Conservation (phyloP, 2,329 filamentous ascomycete species). For the Monilinia fructicola region DNA sequence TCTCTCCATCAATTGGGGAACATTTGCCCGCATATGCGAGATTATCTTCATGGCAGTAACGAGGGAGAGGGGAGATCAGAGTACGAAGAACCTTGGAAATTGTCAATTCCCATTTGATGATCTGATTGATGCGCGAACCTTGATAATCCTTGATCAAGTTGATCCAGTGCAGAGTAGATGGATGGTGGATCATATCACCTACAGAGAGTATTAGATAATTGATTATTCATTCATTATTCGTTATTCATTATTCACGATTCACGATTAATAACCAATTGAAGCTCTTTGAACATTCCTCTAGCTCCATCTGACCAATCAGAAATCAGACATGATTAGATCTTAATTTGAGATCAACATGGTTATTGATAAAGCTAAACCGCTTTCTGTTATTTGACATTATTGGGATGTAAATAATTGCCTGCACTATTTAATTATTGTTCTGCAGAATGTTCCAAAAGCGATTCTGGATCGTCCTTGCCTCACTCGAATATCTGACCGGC, state of each 20-base stretch:
- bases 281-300: no score
- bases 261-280: background rate
- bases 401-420: background rate
- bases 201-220: no score
- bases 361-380: background rate
- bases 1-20: no score
- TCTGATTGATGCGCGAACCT: background rate
- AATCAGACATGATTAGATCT: background rate
- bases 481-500: background rate
- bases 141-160: background rate
- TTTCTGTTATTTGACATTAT: background rate
- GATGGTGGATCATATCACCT: no score
- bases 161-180: no score
- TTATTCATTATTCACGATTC: background rate
- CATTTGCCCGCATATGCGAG: background rate
- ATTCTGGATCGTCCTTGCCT: slow-evolving; percentile 2
- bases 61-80: background rate
- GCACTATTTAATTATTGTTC: background rate
- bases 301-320: background rate
- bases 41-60: background rate
- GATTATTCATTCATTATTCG: no score
- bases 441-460: background rate
- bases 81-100: no score
- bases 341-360: background rate
- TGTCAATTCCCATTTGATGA: no score